These are phyloP conservation scores for Pseudopithomyces maydicus DNA, from an alignment of 2,329 filamentous ascomycete genomes.

Conservation along the genomic window DNA sequence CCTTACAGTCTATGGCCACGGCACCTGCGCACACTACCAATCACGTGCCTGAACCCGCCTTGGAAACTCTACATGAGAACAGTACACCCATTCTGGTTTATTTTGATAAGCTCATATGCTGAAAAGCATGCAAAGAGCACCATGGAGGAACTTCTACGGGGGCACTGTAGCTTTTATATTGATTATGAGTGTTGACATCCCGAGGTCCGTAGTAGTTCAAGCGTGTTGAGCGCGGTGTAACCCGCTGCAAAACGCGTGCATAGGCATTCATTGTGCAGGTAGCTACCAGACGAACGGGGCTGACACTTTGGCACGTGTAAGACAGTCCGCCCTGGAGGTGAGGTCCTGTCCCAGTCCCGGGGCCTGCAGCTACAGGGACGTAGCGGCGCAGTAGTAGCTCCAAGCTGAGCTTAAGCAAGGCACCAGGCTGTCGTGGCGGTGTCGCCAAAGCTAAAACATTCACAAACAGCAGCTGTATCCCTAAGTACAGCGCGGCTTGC, in stretches of 20 bases:
- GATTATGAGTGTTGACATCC: no score
- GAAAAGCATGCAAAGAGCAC: no score
- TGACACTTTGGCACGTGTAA: neutral
- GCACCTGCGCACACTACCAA: neutral
- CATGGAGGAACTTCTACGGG: no score
- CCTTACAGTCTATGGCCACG: neutral
- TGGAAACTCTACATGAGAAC: no score
- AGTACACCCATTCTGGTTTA: no score
- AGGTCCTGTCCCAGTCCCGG: neutral
- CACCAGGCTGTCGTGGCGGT: neutral
- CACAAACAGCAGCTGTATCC: neutral
- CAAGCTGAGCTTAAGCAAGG: slow-evolving; percentile 4
- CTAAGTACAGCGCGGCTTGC: neutral
- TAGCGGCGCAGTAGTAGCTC: slow-evolving; percentile 2
- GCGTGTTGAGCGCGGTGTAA: no score
- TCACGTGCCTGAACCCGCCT: neutral
- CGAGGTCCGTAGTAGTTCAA: no score
- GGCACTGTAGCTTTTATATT: no score
- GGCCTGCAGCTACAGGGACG: neutral
- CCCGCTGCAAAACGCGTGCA: no score
- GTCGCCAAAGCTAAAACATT: neutral
- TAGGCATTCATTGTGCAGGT: neutral
- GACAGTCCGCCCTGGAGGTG: neutral
- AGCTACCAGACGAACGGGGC: neutral
- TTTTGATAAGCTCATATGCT: no score